Evolutionary conservation across 768 basidiomycete genomes (phyloP), one percentile per base, ranked within the genome.

Genomic region (Phallus indusiatus): DNA sequence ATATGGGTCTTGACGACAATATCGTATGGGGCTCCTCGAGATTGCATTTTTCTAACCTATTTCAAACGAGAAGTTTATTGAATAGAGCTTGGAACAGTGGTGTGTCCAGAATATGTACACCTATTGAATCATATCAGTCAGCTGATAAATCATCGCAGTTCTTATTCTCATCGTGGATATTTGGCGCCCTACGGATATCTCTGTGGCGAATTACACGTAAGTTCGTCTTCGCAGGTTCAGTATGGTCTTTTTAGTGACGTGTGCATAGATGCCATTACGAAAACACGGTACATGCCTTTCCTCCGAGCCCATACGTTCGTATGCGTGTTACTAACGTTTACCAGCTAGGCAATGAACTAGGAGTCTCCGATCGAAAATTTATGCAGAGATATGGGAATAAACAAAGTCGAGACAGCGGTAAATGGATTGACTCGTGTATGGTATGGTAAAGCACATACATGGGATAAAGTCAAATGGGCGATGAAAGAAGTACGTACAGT

Each of bases 1-100:
- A 82, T 63, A 78, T 78, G 75, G 76, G 78, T 0, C 79, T 78
- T 60, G 78, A 81, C 58, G 79, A 79, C 51, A 78, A 80, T 28
- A 63, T 81, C 22, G 76, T 76, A 42, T 54, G 72, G n/a, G n/a
- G n/a, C n/a, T n/a, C n/a, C n/a, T 61, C 20, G 21, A 16, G 21
- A 4, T 14, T 1, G 5, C 16, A 56, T n/a, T n/a, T n/a, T n/a
- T 10, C 17, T 56, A 18, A 16, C 34, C 24, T 5, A 20, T 7
- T 24, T 5, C n/a, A n/a, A n/a, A n/a, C n/a, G n/a, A n/a, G n/a
- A n/a, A n/a, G 75, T 52, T 66, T 82, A 10, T 65, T 82, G 21
- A 69, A 74, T 53, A 69, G 80, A 6, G 78, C 77, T 0, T 76
- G 71, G 69, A 75, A 75, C 49, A 71, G 69, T 34, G 79, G 37